Conservation (phyloP, 1,284 basidiomycete genomes). For the Xanthoconium separans region DNA sequence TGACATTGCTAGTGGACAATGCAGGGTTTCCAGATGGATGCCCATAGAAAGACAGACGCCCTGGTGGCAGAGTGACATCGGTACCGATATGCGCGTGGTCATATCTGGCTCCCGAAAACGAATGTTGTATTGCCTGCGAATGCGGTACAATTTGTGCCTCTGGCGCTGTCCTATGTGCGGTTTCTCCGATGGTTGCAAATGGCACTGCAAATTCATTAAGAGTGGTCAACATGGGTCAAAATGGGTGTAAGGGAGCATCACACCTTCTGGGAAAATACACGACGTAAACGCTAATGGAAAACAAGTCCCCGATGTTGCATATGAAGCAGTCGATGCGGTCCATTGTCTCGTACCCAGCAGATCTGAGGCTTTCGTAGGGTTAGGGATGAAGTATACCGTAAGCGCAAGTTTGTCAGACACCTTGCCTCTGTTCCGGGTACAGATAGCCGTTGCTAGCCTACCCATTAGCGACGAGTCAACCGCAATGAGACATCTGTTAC, state of each 20-base stretch:
- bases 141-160: not conserved
- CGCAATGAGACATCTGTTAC: not conserved
- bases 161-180: not conserved
- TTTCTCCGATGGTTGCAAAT: not conserved
- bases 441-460: not conserved
- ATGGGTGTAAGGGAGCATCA: too few species aligned
- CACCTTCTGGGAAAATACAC: not conserved
- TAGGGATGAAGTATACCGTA: not conserved
- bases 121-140: not conserved
- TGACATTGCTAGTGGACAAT: not conserved
- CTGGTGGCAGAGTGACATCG: not conserved
- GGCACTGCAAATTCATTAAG: too few species aligned
- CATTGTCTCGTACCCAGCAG: not conserved
- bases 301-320: not conserved
- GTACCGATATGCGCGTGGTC: not conserved
- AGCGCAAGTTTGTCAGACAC: not conserved
- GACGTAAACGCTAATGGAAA: too few species aligned
- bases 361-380: not conserved
- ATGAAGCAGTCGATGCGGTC: too few species aligned
- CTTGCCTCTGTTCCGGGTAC: too few species aligned
- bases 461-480: not conserved
- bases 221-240: too few species aligned
- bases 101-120: not conserved
- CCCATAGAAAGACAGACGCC: not conserved
- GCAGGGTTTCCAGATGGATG: not conserved